Base-by-base conservation (phyloP, 768 basidiomycete genomes). In the Hygrocybe punicea region DNA sequence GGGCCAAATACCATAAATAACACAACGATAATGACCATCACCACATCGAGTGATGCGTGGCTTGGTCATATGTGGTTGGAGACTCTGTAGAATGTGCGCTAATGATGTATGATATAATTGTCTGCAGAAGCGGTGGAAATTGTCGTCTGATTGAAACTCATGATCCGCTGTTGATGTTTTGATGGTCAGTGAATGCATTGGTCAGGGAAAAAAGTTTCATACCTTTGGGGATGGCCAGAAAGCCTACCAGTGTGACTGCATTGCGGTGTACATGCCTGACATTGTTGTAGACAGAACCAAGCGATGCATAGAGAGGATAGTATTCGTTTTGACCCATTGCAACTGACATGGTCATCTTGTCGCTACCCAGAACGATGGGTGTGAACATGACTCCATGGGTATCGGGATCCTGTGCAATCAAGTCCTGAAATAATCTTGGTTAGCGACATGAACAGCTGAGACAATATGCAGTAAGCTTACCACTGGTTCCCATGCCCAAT, bases 291-390 rank as follows among this genome's bases (percentile, higher is more conserved):
- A 76, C 37, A 24, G 60, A 67, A 0, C 75, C 71, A 0, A 60
- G 42, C 4, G 71, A 73, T 0, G 61, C 33, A 54, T 76, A 77
- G 0, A 74, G 56, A 0, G 72, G 75, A 52, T 77, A 68, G 44
- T 71, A 76, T 33, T 76, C 72, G 25, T 74, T 65, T 39, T 77
- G 70, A 1, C 75, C 73, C 0, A 75, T 78, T 0, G 69, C 71
- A n/a, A 73, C 71, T 0, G 73, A 78, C 0, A 77, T 74, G 0
- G 74, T 77, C 0, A 75, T 78, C 56, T 78, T 78, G 55, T 80
- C 73, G 52, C 72, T 75, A 1, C 76, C 75, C 1, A 60, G 58
- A 17, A 77, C 55, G 19, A 76, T 57, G 0, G 69, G 65, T 3
- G 70, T 59, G 21, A 73, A 58, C 60, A 73, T 68, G 1, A 68